A percentile compares a stretch with the other conserved stretches of the same genome.
These are phyloP conservation scores for Bullera alba DNA, from an alignment of 768 basidiomycete species.

Conservation along the genomic window DNA sequence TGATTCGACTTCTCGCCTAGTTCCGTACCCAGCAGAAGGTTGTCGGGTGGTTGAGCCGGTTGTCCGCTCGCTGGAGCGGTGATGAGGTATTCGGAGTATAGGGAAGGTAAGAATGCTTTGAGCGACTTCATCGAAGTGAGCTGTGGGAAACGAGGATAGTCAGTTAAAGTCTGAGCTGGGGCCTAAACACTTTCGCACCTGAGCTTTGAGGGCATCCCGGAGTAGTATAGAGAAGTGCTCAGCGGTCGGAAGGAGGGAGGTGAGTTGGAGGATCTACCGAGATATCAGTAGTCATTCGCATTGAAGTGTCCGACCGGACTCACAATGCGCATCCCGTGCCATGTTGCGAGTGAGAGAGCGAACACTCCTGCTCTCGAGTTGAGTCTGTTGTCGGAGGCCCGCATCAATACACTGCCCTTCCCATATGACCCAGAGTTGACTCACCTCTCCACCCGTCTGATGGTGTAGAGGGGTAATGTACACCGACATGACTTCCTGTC, in stretches of 20 bases:
- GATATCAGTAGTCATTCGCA: conserved; percentile 1
- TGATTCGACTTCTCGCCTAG: conserved; percentile 17
- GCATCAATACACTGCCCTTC: background rate
- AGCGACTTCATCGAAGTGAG: conserved; percentile 88
- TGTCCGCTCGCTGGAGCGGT: conserved; percentile 43
- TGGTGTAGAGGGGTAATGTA: conserved; percentile 82
- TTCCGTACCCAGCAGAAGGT: conserved; percentile 25
- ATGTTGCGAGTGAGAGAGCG: conserved; percentile 85
- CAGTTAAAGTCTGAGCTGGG: background rate
- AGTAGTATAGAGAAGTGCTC: conserved; percentile 86
- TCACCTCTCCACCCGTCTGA: conserved; percentile 79
- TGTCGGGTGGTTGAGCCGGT: conserved; percentile 17
- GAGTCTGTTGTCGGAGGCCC: conserved; percentile 46
- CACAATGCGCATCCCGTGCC: conserved; percentile 92
- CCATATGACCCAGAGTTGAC: background rate
- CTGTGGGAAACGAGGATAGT: conserved; percentile 10
- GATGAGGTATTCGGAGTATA: conserved; percentile 87
- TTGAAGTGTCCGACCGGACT: conserved; percentile 30
- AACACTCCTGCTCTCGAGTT: conserved; percentile 92
- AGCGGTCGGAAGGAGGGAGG: conserved; percentile 84
- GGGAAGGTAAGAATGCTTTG: conserved; percentile 81
- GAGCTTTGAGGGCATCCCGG: conserved; percentile 78
- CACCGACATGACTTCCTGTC: conserved; percentile 89
- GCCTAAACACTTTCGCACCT: conserved; percentile 49
- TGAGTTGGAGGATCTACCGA: conserved; percentile 69